Evolutionary conservation across 2,329 filamentous ascomycete species (phyloP).

Genomic region (Xylaria sp.): DNA sequence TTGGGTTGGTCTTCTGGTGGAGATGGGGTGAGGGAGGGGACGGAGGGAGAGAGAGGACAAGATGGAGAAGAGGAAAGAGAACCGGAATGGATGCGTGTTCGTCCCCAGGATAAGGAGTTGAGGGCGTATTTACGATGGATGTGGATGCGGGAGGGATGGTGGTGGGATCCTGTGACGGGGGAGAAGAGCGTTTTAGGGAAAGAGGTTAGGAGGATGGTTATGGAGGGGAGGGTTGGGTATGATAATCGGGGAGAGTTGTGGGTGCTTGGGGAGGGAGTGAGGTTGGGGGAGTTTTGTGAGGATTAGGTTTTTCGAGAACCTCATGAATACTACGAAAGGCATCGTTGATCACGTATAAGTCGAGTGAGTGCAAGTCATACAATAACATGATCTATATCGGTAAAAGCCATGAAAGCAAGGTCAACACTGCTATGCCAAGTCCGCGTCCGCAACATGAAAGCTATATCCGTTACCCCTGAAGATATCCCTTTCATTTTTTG

Average conservation of each 20-base stretch:
- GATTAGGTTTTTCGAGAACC: background rate
- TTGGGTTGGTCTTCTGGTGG: conserved; percentile 41
- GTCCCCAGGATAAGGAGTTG: conserved; percentile 83
- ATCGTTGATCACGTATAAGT: too few relatives aligned
- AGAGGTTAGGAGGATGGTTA: conserved; percentile 51
- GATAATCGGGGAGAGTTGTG: conserved; percentile 45
- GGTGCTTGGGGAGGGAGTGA: conserved; percentile 32
- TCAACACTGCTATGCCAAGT: background rate
- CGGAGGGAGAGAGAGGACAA: conserved; percentile 63
- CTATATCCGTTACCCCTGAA: background rate
- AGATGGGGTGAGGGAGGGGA: conserved; percentile 33
- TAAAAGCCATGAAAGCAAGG: background rate
- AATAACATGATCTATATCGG: background rate
- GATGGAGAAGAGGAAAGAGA: conserved; percentile 46
- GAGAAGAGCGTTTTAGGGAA: conserved; percentile 49
- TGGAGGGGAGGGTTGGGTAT: conserved; percentile 52
- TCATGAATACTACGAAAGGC: too few relatives aligned
- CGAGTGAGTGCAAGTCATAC: too few relatives aligned
- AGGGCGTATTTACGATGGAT: conserved; percentile 82
- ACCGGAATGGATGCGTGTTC: conserved; percentile 85
- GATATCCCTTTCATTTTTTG: background rate
- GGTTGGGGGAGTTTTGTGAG: background rate
- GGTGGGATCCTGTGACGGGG: conserved; percentile 72
- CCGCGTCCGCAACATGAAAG: too few relatives aligned
- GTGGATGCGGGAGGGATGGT: conserved; percentile 82